Percentiles rank a stretch among this genome's conserved stretches.
phyloP scores from a whole-genome alignment of 768 basidiomycete species.

The Trametes coccinea region DNA sequence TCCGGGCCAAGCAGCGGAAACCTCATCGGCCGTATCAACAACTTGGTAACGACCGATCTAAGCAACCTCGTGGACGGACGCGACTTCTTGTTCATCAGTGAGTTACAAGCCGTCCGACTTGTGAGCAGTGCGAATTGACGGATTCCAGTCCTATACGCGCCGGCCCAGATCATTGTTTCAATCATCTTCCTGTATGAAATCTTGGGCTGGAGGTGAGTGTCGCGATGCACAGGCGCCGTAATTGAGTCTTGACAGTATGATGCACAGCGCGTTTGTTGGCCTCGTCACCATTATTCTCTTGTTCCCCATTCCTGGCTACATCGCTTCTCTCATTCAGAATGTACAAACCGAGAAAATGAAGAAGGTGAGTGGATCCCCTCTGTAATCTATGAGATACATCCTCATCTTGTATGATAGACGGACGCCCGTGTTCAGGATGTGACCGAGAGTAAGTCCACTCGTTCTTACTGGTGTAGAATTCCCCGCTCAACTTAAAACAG shows the following conservation, averaged over 20 bases:
- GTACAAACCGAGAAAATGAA: slow-evolving; percentile 45
- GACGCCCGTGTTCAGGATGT: slow-evolving; percentile 46
- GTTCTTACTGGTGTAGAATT: neutral
- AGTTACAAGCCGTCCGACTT: neutral
- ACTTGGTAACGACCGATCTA: slow-evolving; percentile 69
- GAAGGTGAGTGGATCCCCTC: slow-evolving; percentile 28
- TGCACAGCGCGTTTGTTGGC: slow-evolving; percentile 39
- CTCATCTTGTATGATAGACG: slow-evolving; percentile 31
- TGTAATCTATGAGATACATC: neutral
- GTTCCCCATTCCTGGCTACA: slow-evolving; percentile 44
- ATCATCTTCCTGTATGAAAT: slow-evolving; percentile 45
- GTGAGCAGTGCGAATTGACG: neutral
- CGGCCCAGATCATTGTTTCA: slow-evolving; percentile 42
- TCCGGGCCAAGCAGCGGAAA: slow-evolving; percentile 34
- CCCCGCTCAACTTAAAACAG: slow-evolving; percentile 23
- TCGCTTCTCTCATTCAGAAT: slow-evolving; percentile 38
- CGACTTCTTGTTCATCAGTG: slow-evolving; percentile 27
- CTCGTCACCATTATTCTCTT: slow-evolving; percentile 43
- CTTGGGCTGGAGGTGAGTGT: slow-evolving; percentile 47
- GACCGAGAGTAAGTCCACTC: slow-evolving; percentile 38
- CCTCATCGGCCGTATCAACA: slow-evolving; percentile 76
- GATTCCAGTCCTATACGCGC: slow-evolving; percentile 34
- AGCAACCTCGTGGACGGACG: slow-evolving; percentile 32
- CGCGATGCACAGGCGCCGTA: neutral
- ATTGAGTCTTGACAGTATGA: neutral